Base-by-base conservation (phyloP, 208 protist species). In the Crithidia brevicula region DNA sequence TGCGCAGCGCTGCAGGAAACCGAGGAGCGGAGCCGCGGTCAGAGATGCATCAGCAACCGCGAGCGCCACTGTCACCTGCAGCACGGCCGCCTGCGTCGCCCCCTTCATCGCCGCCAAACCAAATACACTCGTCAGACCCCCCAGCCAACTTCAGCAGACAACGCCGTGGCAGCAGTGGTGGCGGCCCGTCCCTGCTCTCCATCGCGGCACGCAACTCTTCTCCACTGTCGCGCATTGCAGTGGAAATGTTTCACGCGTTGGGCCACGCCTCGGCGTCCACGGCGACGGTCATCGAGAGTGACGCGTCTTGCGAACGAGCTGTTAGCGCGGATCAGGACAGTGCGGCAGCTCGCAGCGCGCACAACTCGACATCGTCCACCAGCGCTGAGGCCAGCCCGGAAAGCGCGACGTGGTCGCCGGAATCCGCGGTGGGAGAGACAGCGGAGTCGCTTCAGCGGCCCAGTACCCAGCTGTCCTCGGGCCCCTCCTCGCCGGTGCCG, bases 391-490 rank as follows among this genome's bases (percentile, higher is more conserved):
- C 25, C 38, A 31, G 56, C 23, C 38, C 15, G 16, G 57, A 50
- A 7, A 30, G 57, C 0, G 57, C 57, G 3, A 40, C 57, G 43
- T 63, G 57, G 57, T 52, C 57, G 57, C 57, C 57, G 6, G 57
- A 63, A 13, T 52, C 57, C 1, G 42, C 57, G 1, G 42, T 0
- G 0, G 28, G 2, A 16, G 43, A 38, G 10, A 52, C 57, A 1
- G 57, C 27, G 18, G 57, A 63, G 42, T 63, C 42, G 7, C 43
- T 52, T 16, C 38, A 52, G 10, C 28, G 18, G 2, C 42, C 34
- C 2, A 38, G 28, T n/a, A 28, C 31, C 31, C n/a, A 28, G 4
- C 34, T 31, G 31, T 57, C 52, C 52, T 57, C 52, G 6, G 33
- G n/a, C 16, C 31, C 33, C 7, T 57, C 57, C 0, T 27, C 57